Percentiles rank a stretch among this genome's conserved stretches.
Conservation (phyloP, 2,329 filamentous ascomycete species). For the Diplocarpon rosae region DNA sequence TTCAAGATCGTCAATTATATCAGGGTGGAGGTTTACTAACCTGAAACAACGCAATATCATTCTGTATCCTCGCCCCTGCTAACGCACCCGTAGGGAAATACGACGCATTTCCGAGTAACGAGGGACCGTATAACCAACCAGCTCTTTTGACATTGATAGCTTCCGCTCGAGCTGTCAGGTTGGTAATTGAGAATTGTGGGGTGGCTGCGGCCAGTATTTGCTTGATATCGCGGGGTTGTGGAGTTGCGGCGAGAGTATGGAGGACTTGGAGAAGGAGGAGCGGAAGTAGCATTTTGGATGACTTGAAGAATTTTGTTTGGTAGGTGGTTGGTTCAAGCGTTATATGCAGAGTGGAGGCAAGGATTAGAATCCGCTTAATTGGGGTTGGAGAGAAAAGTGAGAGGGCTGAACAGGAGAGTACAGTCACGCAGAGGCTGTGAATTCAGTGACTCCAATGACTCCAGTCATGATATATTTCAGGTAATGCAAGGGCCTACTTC, state of each 20-base stretch:
- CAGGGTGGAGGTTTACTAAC: neutral
- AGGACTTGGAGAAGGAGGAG: neutral
- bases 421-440: no score
- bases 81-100: constrained; percentile 4
- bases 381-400: no score
- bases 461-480: no score
- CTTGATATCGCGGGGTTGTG: neutral
- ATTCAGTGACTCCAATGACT: no score
- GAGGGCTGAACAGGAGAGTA: no score
- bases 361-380: no score
- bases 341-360: no score
- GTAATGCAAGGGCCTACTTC: no score
- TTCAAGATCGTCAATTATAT: no score
- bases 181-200: constrained; percentile 2
- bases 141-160: constrained; percentile 4
- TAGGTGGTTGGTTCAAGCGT: no score
- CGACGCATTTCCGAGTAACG: constrained; percentile 5
- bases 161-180: constrained; percentile 4
- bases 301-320: no score
- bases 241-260: neutral
- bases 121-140: constrained; percentile 9
- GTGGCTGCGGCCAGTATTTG: constrained; percentile 1
- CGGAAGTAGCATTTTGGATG: no score
- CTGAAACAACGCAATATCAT: neutral
- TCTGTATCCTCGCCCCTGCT: neutral